These are phyloP conservation scores for Rhododendron mucronatum DNA, from an alignment of 148 eudicot species.

Conservation along the genomic window DNA sequence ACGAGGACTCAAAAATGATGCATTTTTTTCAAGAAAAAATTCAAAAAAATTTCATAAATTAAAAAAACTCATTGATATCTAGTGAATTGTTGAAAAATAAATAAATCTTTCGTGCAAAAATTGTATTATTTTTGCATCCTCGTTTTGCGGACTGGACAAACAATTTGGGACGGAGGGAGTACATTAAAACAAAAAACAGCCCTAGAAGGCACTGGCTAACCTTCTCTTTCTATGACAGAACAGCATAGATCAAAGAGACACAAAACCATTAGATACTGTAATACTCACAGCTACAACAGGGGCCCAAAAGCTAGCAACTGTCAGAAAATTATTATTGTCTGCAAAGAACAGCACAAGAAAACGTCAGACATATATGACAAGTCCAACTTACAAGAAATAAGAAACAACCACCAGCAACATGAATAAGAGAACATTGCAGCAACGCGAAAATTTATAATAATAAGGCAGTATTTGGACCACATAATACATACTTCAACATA, in stretches of 20 bases:
- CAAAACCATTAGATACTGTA: neutral
- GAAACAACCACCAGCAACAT: neutral
- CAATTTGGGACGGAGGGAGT: no score
- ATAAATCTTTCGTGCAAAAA: no score
- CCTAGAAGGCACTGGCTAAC: neutral
- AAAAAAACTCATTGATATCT: no score
- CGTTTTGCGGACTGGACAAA: no score
- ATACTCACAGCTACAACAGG: slow-evolving; percentile 93
- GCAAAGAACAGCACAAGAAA: slow-evolving; percentile 30
- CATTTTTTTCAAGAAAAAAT: no score
- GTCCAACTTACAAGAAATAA: neutral
- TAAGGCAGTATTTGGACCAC: neutral
- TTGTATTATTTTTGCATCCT: no score
- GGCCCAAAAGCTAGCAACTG: slow-evolving; percentile 88
- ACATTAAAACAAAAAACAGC: neutral
- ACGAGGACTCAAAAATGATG: no score
- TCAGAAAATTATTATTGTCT: slow-evolving; percentile 78
- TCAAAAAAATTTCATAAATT: no score
- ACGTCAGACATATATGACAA: slow-evolving; percentile 19
- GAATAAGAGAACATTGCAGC: neutral
- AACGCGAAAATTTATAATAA: neutral
- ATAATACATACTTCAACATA: neutral
- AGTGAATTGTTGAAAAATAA: no score
- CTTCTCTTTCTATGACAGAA: neutral
- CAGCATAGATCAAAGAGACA: neutral